phyloP scores from a whole-genome alignment of 768 basidiomycete species.

The Tricholoma furcatifolium region DNA sequence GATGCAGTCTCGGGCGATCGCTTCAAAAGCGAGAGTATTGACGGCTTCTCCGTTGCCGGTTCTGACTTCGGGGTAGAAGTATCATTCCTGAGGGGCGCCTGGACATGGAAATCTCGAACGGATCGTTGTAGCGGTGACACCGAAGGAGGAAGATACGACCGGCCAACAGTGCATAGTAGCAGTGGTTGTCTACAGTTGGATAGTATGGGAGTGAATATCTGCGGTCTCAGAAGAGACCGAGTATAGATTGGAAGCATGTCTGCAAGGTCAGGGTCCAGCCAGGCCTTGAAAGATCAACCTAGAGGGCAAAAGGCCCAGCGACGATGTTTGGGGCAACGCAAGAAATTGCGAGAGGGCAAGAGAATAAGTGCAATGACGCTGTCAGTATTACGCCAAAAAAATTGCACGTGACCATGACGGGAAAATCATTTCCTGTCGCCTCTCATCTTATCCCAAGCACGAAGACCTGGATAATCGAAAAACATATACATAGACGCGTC shows the following conservation, averaged over 20 bases:
- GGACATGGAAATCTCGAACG: slow-evolving; percentile 6
- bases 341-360: neutral
- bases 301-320: slow-evolving; percentile 8
- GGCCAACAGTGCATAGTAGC: neutral
- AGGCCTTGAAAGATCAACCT: slow-evolving; percentile 8
- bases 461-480: no score
- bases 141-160: neutral
- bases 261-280: slow-evolving; percentile 7
- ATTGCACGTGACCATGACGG: no score
- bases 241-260: slow-evolving; percentile 14
- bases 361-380: neutral
- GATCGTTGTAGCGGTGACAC: neutral
- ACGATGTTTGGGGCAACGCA: no score
- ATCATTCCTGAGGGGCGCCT: slow-evolving; percentile 7
- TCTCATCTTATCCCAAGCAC: no score
- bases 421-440: no score
- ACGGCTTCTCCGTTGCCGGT: slow-evolving; percentile 2
- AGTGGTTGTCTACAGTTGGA: neutral
- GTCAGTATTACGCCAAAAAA: no score
- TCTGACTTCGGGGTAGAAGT: slow-evolving; percentile 4
- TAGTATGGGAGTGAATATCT: slow-evolving; percentile 1
- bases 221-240: slow-evolving; percentile 14
- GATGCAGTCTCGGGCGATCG: slow-evolving; percentile 46
- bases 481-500: no score
- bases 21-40: slow-evolving; percentile 28